Evolutionary conservation across 2,329 filamentous ascomycete species (phyloP).

Genomic region (Epichloe uncinata): DNA sequence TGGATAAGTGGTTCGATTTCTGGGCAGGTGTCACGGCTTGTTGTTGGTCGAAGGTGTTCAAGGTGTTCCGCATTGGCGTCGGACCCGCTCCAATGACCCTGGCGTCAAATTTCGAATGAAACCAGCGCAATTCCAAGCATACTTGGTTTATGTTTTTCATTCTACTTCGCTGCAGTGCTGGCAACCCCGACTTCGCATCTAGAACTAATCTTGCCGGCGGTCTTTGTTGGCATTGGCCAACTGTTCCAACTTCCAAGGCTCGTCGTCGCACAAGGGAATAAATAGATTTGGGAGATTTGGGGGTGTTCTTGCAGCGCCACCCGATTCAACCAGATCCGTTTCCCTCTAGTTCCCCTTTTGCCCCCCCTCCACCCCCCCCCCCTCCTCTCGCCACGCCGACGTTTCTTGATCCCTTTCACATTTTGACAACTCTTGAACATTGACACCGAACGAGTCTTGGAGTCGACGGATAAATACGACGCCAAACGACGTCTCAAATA

Average conservation of each 20-base stretch:
- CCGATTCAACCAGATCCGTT: no score
- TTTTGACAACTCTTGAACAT: no score
- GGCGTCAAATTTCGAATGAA: neutral
- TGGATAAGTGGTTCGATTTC: slow-evolving; percentile 2
- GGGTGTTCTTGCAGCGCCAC: neutral
- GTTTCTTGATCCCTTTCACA: neutral
- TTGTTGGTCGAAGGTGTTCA: neutral
- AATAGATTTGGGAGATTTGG: neutral
- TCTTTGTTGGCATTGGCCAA: neutral
- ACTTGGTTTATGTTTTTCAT: neutral
- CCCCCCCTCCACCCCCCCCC: neutral
- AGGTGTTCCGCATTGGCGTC: neutral
- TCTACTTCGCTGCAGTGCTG: no score
- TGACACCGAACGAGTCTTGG: neutral
- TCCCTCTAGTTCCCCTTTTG: neutral
- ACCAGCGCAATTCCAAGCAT: neutral
- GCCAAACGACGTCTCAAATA: neutral
- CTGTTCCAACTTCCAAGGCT: neutral
- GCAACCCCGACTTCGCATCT: no score
- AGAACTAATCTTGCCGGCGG: no score
- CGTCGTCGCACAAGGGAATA: neutral
- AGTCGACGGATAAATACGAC: neutral
- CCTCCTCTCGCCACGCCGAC: neutral
- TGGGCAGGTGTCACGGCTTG: neutral
- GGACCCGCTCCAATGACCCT: neutral